A percentile compares a stretch with the other conserved stretches of the same genome.
Evolutionary conservation across 352 stramenopile species (phyloP).

Genomic region (Lagenidium sp.): DNA sequence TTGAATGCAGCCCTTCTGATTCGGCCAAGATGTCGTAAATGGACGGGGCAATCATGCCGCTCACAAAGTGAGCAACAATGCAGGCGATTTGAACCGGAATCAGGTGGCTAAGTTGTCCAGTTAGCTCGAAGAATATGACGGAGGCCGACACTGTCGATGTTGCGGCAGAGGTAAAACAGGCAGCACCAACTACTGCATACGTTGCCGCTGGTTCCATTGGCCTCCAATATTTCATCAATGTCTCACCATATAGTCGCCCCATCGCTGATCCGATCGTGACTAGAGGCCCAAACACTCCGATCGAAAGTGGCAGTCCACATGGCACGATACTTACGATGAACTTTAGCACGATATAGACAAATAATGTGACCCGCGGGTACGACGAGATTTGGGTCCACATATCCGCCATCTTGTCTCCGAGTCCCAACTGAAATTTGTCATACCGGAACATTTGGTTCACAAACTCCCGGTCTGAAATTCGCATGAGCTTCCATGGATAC

Average conservation of each 20-base stretch:
- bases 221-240: conserved; percentile 67
- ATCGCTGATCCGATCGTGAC: conserved; percentile 78
- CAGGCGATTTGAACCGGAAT: conserved; percentile 76
- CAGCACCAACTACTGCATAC: conserved; percentile 89
- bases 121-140: conserved; percentile 85
- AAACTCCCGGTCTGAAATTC: conserved; percentile 52
- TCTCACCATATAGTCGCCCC: conserved; percentile 68
- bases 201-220: conserved; percentile 65
- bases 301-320: conserved; percentile 64
- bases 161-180: conserved; percentile 84
- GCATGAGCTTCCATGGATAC: conserved; percentile 63
- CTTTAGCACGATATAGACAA: conserved; percentile 68
- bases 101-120: conserved; percentile 75
- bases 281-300: conserved; percentile 71
- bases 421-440: conserved; percentile 35
- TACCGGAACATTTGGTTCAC: conserved; percentile 78
- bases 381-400: conserved; percentile 58
- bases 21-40: conserved; percentile 83
- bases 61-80: conserved; percentile 75
- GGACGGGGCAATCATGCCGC: conserved; percentile 60
- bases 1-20: conserved; percentile 63
- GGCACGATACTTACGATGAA: conserved; percentile 57
- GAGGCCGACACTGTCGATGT: conserved; percentile 86
- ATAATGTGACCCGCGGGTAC: conserved; percentile 42
- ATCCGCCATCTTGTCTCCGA: too few species aligned